A percentile compares a stretch with the other conserved stretches of the same genome.
Conservation (phyloP, 805 yeast genomes). For the Metschnikowia santaceciliae region DNA sequence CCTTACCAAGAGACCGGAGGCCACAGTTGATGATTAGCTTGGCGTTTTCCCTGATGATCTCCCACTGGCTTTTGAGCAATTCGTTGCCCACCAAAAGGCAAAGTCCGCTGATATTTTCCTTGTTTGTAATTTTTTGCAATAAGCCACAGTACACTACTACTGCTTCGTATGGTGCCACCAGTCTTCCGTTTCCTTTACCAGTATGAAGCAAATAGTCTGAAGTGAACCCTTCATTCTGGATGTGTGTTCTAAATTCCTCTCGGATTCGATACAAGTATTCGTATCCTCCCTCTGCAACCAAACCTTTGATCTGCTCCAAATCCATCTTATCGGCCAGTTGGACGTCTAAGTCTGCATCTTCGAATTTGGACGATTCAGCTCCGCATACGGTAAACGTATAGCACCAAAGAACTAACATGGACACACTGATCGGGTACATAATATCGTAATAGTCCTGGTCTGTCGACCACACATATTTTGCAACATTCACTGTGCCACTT, state of each 20-base stretch:
- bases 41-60: constrained; percentile 39
- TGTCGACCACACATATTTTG: constrained; percentile 27
- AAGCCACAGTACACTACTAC: constrained; percentile 32
- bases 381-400: constrained; percentile 34
- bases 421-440: constrained; percentile 35
- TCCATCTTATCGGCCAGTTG: constrained; percentile 13
- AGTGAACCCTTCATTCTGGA: constrained; percentile 4
- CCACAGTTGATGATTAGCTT: constrained; percentile 42
- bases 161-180: constrained; percentile 25
- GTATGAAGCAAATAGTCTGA: constrained; percentile 12
- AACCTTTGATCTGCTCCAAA: constrained; percentile 21
- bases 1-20: constrained; percentile 37
- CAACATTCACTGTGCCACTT: constrained; percentile 11
- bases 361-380: constrained; percentile 24
- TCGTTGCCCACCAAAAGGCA: constrained; percentile 39
- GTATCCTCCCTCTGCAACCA: constrained; percentile 35
- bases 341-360: constrained; percentile 12
- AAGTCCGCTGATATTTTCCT: constrained; percentile 39
- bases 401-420: constrained; percentile 40
- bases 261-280: constrained; percentile 33
- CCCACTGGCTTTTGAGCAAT: constrained; percentile 39
- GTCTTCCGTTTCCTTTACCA: constrained; percentile 3
- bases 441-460: constrained; percentile 35
- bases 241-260: constrained; percentile 24
- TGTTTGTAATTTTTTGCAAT: constrained; percentile 29